These are phyloP conservation scores for Nitzschia inconspicua DNA, from an alignment of 108 stramenopile species.

Conservation along the genomic window DNA sequence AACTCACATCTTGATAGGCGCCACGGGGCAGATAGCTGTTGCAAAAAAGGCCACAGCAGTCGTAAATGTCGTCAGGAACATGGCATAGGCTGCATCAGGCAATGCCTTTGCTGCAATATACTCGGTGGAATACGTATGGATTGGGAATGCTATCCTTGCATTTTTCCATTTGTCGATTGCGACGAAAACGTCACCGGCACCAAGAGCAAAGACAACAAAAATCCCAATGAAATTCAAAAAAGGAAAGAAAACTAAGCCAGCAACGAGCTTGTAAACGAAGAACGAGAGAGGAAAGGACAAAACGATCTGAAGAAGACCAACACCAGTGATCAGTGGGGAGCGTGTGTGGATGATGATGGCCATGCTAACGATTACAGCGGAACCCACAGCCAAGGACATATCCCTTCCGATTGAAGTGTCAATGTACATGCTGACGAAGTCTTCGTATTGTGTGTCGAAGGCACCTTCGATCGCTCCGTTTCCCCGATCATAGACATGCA, in stretches of 20 bases:
- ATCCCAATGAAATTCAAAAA: conserved; percentile 64
- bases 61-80: conserved; percentile 51
- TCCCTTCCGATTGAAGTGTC: conserved; percentile 29
- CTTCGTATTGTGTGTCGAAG: conserved; percentile 46
- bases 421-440: conserved; percentile 27
- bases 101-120: conserved; percentile 45
- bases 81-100: conserved; percentile 52
- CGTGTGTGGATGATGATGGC: conserved; percentile 53
- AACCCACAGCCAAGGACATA: conserved; percentile 40
- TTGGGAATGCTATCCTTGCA: conserved; percentile 29
- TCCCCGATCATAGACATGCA: conserved; percentile 26
- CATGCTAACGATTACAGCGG: conserved; percentile 31
- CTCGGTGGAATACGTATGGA: conserved; percentile 17
- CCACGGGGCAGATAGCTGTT: conserved; percentile 49
- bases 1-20: conserved; percentile 28
- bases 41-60: conserved; percentile 60
- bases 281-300: conserved; percentile 49
- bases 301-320: conserved; percentile 49
- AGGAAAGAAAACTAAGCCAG: conserved; percentile 47
- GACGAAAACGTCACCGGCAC: conserved; percentile 59
- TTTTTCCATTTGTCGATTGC: conserved; percentile 60
- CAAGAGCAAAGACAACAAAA: conserved; percentile 57
- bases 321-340: conserved; percentile 40
- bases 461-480: conserved; percentile 27
- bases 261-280: conserved; percentile 55